These are phyloP conservation scores for Podila epicladia DNA, from an alignment of 192 early-diverging fungal species.

Conservation along the genomic window DNA sequence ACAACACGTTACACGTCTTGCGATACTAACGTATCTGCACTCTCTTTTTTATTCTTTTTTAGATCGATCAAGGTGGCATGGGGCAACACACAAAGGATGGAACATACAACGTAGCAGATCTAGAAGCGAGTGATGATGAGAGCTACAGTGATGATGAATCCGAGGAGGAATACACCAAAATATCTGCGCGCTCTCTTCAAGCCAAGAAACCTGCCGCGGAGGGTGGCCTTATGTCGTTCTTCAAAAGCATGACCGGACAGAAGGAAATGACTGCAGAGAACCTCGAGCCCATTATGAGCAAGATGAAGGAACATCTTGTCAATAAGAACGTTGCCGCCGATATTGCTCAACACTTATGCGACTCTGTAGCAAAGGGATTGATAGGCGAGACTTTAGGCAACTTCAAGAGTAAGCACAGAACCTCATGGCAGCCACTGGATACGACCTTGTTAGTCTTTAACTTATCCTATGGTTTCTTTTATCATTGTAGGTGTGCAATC, in stretches of 20 bases:
- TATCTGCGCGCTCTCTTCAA: conserved; percentile 22
- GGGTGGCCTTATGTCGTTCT: conserved; percentile 72
- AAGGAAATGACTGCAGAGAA: conserved; percentile 75
- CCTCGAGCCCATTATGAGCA: conserved; percentile 82
- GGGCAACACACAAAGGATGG: conserved; percentile 74
- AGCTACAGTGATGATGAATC: conserved; percentile 66
- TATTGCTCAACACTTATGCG: conserved; percentile 85
- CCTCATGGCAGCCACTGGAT: too few species aligned
- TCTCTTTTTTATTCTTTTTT: too few species aligned
- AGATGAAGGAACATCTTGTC: conserved; percentile 92
- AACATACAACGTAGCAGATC: conserved; percentile 81
- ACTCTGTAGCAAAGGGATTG: conserved; percentile 76
- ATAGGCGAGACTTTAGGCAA: conserved; percentile 78
- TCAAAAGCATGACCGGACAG: conserved; percentile 76
- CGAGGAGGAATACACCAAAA: conserved; percentile 55
- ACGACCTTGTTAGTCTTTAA: not conserved
- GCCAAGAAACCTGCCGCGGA: conserved; percentile 24
- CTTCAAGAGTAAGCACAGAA: conserved; percentile 72
- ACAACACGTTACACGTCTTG: too few species aligned
- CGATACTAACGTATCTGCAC: too few species aligned
- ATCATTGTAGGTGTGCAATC: conserved; percentile 56
- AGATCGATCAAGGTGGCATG: conserved; percentile 68
- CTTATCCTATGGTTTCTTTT: not conserved
- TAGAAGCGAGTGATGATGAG: conserved; percentile 62
- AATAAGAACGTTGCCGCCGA: conserved; percentile 94